Evolutionary conservation across 805 yeast species (phyloP).

Genomic region (Pichia paraexigua): DNA sequence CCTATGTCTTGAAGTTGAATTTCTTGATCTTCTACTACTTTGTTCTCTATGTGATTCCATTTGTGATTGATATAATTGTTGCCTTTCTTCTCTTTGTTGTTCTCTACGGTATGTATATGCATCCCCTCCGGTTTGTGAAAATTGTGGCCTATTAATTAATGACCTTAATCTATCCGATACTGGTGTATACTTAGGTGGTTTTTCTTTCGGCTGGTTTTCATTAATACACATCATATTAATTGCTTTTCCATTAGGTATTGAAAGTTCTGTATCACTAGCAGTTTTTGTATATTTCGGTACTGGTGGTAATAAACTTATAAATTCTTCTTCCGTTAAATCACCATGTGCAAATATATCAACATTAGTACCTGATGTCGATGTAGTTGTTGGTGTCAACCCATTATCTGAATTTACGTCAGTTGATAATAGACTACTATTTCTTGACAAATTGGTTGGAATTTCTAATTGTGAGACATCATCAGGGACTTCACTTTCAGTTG

Average conservation of each 20-base stretch:
- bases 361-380: slow-evolving; percentile 1
- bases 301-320: slow-evolving; percentile 21
- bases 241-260: slow-evolving; percentile 21
- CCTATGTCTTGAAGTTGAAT: not conserved
- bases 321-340: slow-evolving; percentile 16
- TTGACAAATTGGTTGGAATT: slow-evolving; percentile 5
- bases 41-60: not conserved
- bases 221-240: slow-evolving; percentile 21
- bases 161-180: slow-evolving; percentile 21
- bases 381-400: not conserved
- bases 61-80: not conserved
- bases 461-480: slow-evolving; percentile 8
- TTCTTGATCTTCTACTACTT: not conserved
- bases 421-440: not conserved
- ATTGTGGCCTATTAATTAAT: slow-evolving; percentile 19
- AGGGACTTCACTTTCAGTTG: not conserved
- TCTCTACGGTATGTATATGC: not conserved
- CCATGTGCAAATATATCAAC: not conserved
- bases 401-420: not conserved
- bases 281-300: slow-evolving; percentile 24
- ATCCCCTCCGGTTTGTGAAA: slow-evolving; percentile 25
- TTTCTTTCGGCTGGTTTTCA: slow-evolving; percentile 21
- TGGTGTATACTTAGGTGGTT: slow-evolving; percentile 33
- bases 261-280: slow-evolving; percentile 21
- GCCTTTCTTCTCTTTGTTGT: slow-evolving; percentile 3